Evolutionary conservation across 768 basidiomycete species (phyloP), one percentile per base, ranked within the genome.

Genomic region (Rhizopogon roseolus): DNA sequence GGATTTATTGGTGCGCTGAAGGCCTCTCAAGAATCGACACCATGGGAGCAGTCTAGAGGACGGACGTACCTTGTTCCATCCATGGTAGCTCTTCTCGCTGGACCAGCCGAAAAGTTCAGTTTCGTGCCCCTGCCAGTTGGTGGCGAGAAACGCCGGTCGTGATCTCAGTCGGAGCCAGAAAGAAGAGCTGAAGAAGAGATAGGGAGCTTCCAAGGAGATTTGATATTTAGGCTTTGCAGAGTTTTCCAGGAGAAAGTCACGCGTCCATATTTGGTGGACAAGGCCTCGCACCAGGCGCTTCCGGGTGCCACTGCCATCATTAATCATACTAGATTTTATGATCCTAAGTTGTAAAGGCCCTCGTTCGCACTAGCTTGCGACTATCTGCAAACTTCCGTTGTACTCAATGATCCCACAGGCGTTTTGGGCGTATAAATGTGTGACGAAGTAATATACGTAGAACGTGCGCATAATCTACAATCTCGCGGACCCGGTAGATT

Each of bases 81-180:
- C 88, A 90, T 89, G 81, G 78, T 36, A 81, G 81, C 76, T 71
- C 72, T 54, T 71, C 73, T 78, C 74, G 74, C 76, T 72, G 76
- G 76, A 80, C 82, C 75, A 79, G 77, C 75, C 77, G 74, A 73
- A 71, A 49, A 78, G 80, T 81, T 84, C 85, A 84, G 82, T 80
- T 79, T 80, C 83, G 84, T 83, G 82, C 81, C 65, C 66, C 55
- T 71, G 84, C 85, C 82, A 84, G 82, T 79, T 65, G 37, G 55
- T 54, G 54, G 55, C 32, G 50, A 52, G 55, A 57, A 54, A 49
- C 50, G 56, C 40, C 36, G 45, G 57, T 41, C 58, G 52, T 38
- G 41, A 42, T 63, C 37, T 49, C 44, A 46, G 53, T 41, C 57
- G 59, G 56, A 62, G 60, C 58, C 56, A 59, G 58, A 57, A 57